Evolutionary conservation across 768 basidiomycete genomes (phyloP), one percentile per base, ranked within the genome.

Genomic region (Lactarius hengduanensis): DNA sequence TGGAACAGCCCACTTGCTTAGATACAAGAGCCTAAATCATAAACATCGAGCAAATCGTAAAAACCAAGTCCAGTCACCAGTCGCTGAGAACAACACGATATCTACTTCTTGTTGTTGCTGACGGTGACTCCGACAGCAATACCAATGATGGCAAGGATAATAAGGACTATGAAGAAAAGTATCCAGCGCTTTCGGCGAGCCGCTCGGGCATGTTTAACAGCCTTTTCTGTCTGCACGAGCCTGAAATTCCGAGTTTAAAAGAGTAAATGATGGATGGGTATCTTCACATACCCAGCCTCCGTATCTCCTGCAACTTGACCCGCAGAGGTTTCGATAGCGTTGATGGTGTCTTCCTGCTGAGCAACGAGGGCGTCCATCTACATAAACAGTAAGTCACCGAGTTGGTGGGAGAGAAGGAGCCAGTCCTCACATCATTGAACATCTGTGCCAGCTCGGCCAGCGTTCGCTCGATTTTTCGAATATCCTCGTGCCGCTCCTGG

Each of bases 391-490:
- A 53, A 57, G 59, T 32, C 13, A 28, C 55, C 16, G 41, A n/a
- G 60, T 54, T 59, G 28, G 54, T 13, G 55, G 20, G 28, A 34
- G 34, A 7, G 53, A 41, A 30, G 6, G 34, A 69, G 59, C 22
- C 57, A 34, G 34, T 22, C 70, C 82, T 30, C 66, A 91, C 92
- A 72, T 98, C 95, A 68, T 82, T 85, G 78, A 96, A 94, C 71
- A 98, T 77, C 73, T 93, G 91, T 4, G 91, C 92, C 58, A 98
- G 81, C 75, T 96, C 93, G n/a, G 84, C 88, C 57, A 96, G 78
- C 4, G 94, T 97, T 71, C 84, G 81, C 76, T 96, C 94, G 74
- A 96, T 93, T 75, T 84, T 86, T 70, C 84, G 83, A 70, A 98
- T 84, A 67, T 97, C 94, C 72, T 88, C 83, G 74, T 96, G 93